Base-by-base conservation (phyloP, 257 asterid species). In the Nicotiana knightiana region DNA sequence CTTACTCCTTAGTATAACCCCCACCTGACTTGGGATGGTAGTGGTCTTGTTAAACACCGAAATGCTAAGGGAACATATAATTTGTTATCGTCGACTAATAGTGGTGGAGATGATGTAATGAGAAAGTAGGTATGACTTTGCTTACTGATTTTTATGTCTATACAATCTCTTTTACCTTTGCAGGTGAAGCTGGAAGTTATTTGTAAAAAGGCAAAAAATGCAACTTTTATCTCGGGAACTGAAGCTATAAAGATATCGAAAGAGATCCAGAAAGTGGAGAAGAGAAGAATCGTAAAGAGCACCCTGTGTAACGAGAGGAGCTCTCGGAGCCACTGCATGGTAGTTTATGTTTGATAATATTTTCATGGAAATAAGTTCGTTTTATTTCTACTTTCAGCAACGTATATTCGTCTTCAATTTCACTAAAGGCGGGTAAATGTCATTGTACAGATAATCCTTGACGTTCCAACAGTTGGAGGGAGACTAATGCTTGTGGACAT, bases 301-400 rank as follows among this genome's bases (percentile, higher is more conserved):
- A 96, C 99, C 2, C 93, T 88, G 5, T 96, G 99, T 83, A 96
- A 94, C 48, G 99, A 96, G 81, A 89, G 98, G 85, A 96, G 99
- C 78, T 96, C 99, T 1, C 82, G 99, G 79, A 96, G 99, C 88
- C 98, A 96, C 82, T 96, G 99, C 98, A 77, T 96, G 98, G 99
- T 95, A 43, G 51, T 43, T 87, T 58, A 30, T 8, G 82, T 81
- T 48, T 46, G 21, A 4, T 61, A 21, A 30, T 32, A 33, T 16
- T 83, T 11, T 54, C 30, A 73, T 43, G 12, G 79, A 51, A 15
- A 15, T 7, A 61, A 48, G 58, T 39, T 53, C 28, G 39, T 28
- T 63, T 6, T 12, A 17, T 81, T 65, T 11, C 18, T 51, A n/a
- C 81, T 8, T 26, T 67, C 28, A 39, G 26, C 33, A 12, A 13